Base-by-base conservation (phyloP, 352 stramenopile species). In the Phytophthora sansomeana region DNA sequence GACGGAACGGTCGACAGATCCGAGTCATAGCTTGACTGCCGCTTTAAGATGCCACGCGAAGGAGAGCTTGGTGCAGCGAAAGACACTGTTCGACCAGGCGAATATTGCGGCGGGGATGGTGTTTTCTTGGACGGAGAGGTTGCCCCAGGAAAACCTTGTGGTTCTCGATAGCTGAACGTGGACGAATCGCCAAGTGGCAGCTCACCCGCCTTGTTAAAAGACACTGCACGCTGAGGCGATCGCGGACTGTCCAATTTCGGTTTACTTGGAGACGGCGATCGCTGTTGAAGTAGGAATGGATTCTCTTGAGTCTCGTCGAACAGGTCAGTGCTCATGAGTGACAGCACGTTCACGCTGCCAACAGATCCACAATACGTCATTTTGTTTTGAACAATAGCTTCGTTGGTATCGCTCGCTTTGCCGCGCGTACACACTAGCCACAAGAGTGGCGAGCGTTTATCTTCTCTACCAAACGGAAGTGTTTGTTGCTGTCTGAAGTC, bases 221-320 rank as follows among this genome's bases (percentile, higher is more conserved):
- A 62, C 16, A 29, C 46, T n/a, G 58, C 6, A n/a, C 14, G 35
- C n/a, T 48, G 19, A 16, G n/a, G 28, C 9, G 62, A 57, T n/a
- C 50, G 30, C 30, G 58, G 33, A 32, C 47, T 48, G 13, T 44
- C 48, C 16, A 50, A 19, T 26, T 53, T 54, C 33, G 47, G 49
- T 48, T 70, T 74, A 28, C 35, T 51, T 13, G 41, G 59, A 24
- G 66, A 64, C 19, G 49, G 56, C n/a, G 62, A 65, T 14, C 47
- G 38, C 41, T 71, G 53, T 32, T 80, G 62, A 35, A 91, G 78
- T 29, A 91, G 60, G 56, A 82, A 87, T 19, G 82, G 82, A 54
- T 91, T 91, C 65, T 91, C 82, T 62, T 91, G 82, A 55, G 78
- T 77, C 58, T 91, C 82, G 43, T 91, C 82, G 41, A 91, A 91